Conservation (phyloP, 2,329 filamentous ascomycete species). For the Cytospora piceicola region DNA sequence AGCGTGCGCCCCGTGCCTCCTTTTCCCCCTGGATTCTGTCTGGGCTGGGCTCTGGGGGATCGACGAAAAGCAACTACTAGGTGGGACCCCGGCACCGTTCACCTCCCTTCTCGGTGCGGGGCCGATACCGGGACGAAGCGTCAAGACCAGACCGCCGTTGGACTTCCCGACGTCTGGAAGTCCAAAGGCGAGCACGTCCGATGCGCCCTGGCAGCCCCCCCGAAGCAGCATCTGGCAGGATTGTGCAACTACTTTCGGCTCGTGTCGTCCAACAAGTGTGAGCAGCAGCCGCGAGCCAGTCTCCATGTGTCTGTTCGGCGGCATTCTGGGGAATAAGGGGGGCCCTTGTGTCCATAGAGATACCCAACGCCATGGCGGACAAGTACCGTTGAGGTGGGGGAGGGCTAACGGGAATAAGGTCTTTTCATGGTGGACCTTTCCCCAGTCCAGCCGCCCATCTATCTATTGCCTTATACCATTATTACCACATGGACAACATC, state of each 20-base stretch:
- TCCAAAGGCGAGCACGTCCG: background rate
- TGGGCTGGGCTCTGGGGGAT: background rate
- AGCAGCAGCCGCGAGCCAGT: background rate
- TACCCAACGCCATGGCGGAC: constrained; percentile 28
- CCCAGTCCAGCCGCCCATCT: constrained; percentile 1
- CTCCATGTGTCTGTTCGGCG: background rate
- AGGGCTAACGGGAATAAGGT: constrained; percentile 29
- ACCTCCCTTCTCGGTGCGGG: constrained; percentile 15
- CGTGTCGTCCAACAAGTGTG: background rate
- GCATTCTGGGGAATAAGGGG: constrained; percentile 13
- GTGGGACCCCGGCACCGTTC: background rate
- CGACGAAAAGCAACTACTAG: background rate
- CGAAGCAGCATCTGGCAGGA: background rate
- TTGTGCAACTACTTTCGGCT: background rate
- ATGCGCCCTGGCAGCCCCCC: background rate
- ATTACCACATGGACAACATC: constrained; percentile 18
- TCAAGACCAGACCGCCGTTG: background rate
- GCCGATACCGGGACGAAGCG: constrained; percentile 28
- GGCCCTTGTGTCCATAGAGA: constrained; percentile 14
- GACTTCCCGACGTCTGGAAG: too few species aligned
- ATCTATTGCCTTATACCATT: constrained; percentile 9
- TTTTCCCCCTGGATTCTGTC: background rate
- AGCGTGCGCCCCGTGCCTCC: background rate
- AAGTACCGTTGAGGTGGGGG: constrained; percentile 28
- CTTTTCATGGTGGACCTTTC: constrained; percentile 19